Base-by-base conservation (phyloP, 176 grass and related monocot species). In the Calamus simplicifolius region DNA sequence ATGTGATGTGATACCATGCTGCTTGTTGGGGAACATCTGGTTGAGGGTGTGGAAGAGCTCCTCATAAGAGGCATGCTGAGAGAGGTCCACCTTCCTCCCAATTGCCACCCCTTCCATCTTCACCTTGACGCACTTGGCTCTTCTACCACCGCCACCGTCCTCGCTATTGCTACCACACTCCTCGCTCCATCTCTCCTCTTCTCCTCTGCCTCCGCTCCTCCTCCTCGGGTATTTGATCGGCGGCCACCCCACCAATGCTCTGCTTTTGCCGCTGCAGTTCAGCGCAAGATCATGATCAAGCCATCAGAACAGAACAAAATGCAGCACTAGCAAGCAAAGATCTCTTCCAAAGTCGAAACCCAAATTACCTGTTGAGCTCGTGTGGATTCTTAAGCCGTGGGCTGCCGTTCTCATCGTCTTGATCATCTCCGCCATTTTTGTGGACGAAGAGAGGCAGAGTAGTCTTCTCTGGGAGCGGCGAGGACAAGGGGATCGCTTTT, bases 51-150 rank as follows among this genome's bases (percentile, higher is more conserved):
- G 54, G 58, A 80, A 73, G 54, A 95, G 82, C 10, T 75, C 73
- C 2, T 75, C 23, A 57, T 95, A 95, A 0, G 90, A 86, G 52
- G 50, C 49, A 51, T 81, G 77, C 50, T 81, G 73, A 19, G 73
- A 75, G 27, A 95, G 68, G 62, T 89, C 85, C 4, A 95, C 52
- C 82, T 89, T 95, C 70, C 85, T 81, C 35, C 90, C 85, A 69
- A 95, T 89, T 62, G 80, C 21, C 29, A 76, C 62, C 19, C 90
- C 90, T 62, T 95, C 82, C 90, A 95, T 89, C 49, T 63, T 83
- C 54, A 95, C 82, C 79, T 95, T 95, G 51, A 95, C 82, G 64
- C 85, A 89, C 52, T 50, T 71, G 1, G 43, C 74, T 63, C 51
- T 16, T 5, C 57, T 62, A 1, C 35, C 35, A 1, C 35, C 8